Evolutionary conservation across 2,329 filamentous ascomycete species (phyloP), one percentile per base, ranked within the genome.

Genomic region (Graphilbum ipis-grandicollis): DNA sequence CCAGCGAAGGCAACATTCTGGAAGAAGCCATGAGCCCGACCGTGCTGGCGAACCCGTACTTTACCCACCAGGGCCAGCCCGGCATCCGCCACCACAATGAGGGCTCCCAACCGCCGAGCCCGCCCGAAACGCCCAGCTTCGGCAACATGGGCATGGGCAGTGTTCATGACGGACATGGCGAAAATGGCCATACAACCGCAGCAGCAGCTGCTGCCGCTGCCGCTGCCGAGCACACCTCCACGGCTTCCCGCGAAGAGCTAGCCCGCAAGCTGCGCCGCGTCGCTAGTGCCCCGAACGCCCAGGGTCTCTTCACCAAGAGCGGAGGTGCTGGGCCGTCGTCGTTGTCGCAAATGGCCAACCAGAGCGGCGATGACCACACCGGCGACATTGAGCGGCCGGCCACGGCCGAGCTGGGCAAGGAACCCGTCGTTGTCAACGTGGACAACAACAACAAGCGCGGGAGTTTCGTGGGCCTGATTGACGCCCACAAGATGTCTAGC

Each of bases 21-120:
- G 88, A 94, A 47, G 86, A 94, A 56, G 66, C 73, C 43, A 68
- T 93, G 50, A 93, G 86, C 52, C 90, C 90, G 19, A 96, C 85
- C 5, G 88, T 86, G 36, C 76, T 88, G 52, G 88, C 85, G 45
- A 98, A 98, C 55, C 90, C 90, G 15, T 98, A 98, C 60, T 98
- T 96, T 57, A 81, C 77, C 46, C 90, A 96, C 55, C 90, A 98
- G 59, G 90, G 90, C 39, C 85, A 85, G 48, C 90, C 90, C 4
- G 82, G 83, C 45, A 65, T 96, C 49, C 79, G 88, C 52, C 90
- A 98, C 61, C 85, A 92, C 62, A 93, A 96, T 56, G 84, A 90
- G 47, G 82, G 79, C 51, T 94, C 85, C 45, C 81, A 93, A 26
- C 86, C 90, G 13, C 84, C 85, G 12, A 93, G 86, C 43, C 88